A percentile compares a stretch with the other conserved stretches of the same genome.
Conservation (phyloP, 768 basidiomycete genomes). For the Coprinopsis marcescibilis region DNA sequence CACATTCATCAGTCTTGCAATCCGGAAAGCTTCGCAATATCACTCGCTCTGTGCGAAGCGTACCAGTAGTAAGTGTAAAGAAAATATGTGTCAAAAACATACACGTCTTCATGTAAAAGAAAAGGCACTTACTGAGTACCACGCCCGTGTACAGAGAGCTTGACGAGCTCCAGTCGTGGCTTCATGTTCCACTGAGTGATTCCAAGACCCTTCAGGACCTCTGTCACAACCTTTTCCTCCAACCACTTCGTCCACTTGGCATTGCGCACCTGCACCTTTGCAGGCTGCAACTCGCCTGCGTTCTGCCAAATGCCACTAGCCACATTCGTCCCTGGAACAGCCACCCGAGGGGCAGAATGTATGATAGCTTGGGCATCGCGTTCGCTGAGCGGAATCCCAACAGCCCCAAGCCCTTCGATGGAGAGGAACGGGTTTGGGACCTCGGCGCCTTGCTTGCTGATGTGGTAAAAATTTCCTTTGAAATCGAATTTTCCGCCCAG, state of each 20-base stretch:
- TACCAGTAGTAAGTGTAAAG: neutral
- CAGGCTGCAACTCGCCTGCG: neutral
- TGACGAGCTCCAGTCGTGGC: neutral
- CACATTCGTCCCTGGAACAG: no score
- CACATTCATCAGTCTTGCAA: neutral
- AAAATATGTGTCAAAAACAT: neutral
- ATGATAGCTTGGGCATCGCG: neutral
- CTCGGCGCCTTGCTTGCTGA: no score
- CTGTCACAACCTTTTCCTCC: neutral
- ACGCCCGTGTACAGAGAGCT: neutral
- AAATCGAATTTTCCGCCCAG: no score
- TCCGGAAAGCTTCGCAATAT: neutral
- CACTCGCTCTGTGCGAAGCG: neutral
- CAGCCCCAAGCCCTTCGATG: neutral
- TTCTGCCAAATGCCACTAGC: neutral
- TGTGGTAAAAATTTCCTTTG: no score
- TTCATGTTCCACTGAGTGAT: neutral
- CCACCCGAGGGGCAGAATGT: neutral
- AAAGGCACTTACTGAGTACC: neutral
- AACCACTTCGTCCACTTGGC: neutral
- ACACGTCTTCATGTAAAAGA: no score
- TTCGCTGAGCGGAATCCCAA: slow-evolving; percentile 3
- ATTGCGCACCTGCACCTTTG: neutral
- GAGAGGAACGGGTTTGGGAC: slow-evolving; percentile 5
- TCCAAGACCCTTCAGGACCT: neutral